A percentile compares a stretch with the other conserved stretches of the same genome.
Evolutionary conservation across 345 rosid genomes (phyloP).

Genomic region (Eucalyptus polyanthemos): DNA sequence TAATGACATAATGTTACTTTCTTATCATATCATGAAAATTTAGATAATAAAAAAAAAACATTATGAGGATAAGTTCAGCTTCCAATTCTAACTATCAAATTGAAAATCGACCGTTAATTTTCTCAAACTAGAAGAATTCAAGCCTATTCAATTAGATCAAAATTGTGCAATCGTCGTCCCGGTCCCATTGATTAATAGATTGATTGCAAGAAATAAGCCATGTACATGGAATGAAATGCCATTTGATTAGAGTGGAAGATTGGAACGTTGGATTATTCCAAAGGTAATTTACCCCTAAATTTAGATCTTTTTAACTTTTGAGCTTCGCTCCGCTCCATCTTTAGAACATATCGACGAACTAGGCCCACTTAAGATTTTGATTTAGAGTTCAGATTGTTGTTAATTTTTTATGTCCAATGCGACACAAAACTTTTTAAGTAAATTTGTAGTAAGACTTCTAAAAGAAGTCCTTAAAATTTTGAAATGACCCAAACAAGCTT

Average conservation of each 20-base stretch:
- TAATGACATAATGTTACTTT: neutral
- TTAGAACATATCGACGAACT: neutral
- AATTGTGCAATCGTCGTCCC: neutral
- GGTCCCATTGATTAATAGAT: neutral
- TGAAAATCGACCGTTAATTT: too few species aligned
- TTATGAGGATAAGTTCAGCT: fast-evolving
- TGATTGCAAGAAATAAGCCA: neutral
- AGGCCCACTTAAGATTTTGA: neutral
- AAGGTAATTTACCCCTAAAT: neutral
- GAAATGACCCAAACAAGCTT: neutral
- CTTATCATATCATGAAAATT: neutral
- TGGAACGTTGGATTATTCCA: neutral
- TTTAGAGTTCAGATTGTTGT: neutral
- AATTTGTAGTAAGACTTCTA: neutral
- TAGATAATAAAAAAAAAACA: neutral
- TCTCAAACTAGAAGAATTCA: neutral
- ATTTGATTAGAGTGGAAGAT: neutral
- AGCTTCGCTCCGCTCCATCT: fast-evolving
- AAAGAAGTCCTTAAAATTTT: neutral
- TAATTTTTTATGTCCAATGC: neutral
- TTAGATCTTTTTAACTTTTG: neutral
- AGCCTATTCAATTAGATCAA: neutral
- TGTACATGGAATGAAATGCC: neutral
- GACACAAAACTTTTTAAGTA: neutral
- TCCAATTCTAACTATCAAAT: neutral